These are phyloP conservation scores for Paraphoma chrysanthemicola DNA, from an alignment of 2,329 filamentous ascomycete genomes.

Conservation along the genomic window DNA sequence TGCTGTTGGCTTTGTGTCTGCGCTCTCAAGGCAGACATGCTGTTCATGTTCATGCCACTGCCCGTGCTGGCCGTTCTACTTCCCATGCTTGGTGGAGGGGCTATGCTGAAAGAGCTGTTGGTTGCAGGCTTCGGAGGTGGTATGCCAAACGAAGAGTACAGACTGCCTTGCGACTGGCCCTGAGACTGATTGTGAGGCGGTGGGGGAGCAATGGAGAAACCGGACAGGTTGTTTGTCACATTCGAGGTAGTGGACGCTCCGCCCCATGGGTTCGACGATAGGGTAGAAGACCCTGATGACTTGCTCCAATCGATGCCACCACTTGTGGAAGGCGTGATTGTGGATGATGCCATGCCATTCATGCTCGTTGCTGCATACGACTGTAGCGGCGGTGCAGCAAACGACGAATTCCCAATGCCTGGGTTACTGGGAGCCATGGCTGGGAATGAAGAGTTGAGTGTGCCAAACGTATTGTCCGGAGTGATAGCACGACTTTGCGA, in stretches of 20 bases:
- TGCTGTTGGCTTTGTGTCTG: constrained; percentile 31
- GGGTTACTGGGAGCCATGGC: constrained; percentile 46
- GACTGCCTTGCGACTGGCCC: constrained; percentile 25
- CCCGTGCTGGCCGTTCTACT: constrained; percentile 25
- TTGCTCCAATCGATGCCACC: constrained; percentile 38
- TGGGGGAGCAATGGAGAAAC: constrained; percentile 61
- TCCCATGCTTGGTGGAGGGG: constrained; percentile 31
- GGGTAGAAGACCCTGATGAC: constrained; percentile 20
- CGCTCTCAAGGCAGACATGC: constrained; percentile 31
- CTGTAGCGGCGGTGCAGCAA: constrained; percentile 46
- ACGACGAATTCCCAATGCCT: constrained; percentile 41
- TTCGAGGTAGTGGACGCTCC: constrained; percentile 17
- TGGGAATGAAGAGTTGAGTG: constrained; percentile 44
- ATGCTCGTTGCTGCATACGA: constrained; percentile 37
- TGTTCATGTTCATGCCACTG: constrained; percentile 38
- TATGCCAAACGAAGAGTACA: constrained; percentile 47
- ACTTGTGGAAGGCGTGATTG: constrained; percentile 28
- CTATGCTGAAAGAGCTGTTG: constrained; percentile 32
- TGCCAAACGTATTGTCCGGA: constrained; percentile 57
- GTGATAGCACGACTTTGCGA: constrained; percentile 56
- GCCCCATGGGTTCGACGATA: constrained; percentile 34
- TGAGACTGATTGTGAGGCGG: constrained; percentile 20
- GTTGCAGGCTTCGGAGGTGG: constrained; percentile 41
- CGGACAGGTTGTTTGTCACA: constrained; percentile 37
- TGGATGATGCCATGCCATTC: constrained; percentile 37